A percentile compares a stretch with the other conserved stretches of the same genome.
These are phyloP conservation scores for Hansenula lynferdii DNA, from an alignment of 1,139 yeast genomes.

Conservation along the genomic window DNA sequence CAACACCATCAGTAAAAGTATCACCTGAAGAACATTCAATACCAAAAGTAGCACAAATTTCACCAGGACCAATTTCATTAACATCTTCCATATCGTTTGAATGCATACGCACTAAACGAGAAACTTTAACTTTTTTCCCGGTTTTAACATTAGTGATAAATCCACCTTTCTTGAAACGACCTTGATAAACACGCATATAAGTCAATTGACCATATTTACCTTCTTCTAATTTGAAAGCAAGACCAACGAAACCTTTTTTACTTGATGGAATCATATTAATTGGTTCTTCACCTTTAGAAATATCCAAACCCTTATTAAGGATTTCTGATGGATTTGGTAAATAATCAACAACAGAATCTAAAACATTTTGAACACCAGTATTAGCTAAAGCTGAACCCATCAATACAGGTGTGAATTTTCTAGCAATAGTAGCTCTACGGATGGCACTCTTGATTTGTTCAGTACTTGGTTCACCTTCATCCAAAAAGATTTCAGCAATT, in stretches of 20 bases:
- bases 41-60: conserved; percentile 98
- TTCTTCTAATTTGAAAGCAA: conserved; percentile 97
- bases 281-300: conserved; percentile 63
- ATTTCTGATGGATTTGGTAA: conserved; percentile 94
- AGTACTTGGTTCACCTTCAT: conserved; percentile 81
- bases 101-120: conserved; percentile 98
- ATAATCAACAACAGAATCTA: conserved; percentile 94
- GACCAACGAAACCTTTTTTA: conserved; percentile 81
- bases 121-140: conserved; percentile 89
- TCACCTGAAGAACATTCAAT: conserved; percentile 99
- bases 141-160: conserved; percentile 86
- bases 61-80: conserved; percentile 95
- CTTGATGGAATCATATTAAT: conserved; percentile 73
- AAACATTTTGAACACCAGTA: conserved; percentile 89
- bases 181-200: conserved; percentile 95
- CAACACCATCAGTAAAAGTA: conserved; percentile 82
- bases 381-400: conserved; percentile 99
- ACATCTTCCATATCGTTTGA: conserved; percentile 98
- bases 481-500: conserved; percentile 88
- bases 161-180: conserved; percentile 85
- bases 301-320: conserved; percentile 83
- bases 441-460: conserved; percentile 85
- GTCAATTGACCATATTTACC: conserved; percentile 98
- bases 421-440: conserved; percentile 93
- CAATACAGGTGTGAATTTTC: conserved; percentile 95